phyloP scores from a whole-genome alignment of 2,329 filamentous ascomycete genomes.

The Fusarium sp. region DNA sequence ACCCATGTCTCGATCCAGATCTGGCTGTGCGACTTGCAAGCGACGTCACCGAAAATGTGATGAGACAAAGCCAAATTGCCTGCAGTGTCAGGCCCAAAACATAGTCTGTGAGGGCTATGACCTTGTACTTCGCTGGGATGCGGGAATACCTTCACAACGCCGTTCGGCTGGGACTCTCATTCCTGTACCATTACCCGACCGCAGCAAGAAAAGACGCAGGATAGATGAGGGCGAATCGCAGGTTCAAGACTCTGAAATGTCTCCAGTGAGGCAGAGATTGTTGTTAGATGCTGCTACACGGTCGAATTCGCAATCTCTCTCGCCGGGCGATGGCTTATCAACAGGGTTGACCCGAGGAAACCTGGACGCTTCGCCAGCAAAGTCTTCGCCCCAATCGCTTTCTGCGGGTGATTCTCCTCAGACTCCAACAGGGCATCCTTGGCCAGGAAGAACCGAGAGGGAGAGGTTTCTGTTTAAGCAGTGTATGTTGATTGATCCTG shows the following conservation, averaged over 20 bases:
- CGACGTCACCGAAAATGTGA: constrained; percentile 38
- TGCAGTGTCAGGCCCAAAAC: constrained; percentile 18
- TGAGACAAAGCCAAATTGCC: constrained; percentile 27
- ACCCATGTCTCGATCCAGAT: constrained; percentile 32
- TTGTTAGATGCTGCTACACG: not conserved
- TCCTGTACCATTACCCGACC: constrained; percentile 3
- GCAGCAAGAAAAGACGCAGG: not conserved
- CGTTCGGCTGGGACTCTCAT: constrained; percentile 16
- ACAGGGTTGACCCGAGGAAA: not conserved
- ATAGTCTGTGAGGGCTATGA: constrained; percentile 29
- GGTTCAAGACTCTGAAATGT: not conserved
- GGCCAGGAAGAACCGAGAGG: not conserved
- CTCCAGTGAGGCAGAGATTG: not conserved
- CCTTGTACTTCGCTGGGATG: constrained; percentile 27
- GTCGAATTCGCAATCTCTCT: not conserved
- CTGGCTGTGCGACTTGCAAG: constrained; percentile 35
- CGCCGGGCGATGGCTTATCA: not conserved
- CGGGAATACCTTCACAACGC: constrained; percentile 25
- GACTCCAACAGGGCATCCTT: not conserved
- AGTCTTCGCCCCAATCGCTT: not conserved
- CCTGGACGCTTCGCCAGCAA: not conserved
- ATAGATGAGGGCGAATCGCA: not conserved
- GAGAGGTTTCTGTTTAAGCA: constrained; percentile 7
- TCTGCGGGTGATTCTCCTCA: not conserved
- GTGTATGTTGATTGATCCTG: not conserved